Evolutionary conservation across 108 stramenopile genomes (phyloP).

Genomic region (Aurantiochytrium sp.): DNA sequence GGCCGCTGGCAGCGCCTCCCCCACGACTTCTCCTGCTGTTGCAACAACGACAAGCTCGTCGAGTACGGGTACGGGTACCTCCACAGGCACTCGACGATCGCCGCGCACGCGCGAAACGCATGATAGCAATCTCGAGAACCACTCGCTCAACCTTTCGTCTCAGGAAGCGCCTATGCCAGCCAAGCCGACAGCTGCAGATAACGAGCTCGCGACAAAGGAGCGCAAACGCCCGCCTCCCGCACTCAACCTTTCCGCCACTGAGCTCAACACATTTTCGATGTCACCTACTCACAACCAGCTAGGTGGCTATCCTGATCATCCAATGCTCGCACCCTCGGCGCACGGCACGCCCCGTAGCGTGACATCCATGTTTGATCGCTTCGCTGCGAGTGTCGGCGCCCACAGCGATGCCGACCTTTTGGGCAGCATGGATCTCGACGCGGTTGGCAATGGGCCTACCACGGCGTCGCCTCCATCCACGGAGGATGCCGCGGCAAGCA

Average conservation of each 20-base stretch:
- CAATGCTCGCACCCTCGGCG: background rate
- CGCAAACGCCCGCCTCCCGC: background rate
- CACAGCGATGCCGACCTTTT: background rate
- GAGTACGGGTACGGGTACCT: too few relatives aligned
- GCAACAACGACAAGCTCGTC: too few relatives aligned
- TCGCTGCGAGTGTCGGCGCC: background rate
- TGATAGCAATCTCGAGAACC: too few relatives aligned
- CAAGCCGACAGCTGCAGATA: too few relatives aligned
- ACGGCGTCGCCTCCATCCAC: too few relatives aligned
- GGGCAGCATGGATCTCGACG: background rate
- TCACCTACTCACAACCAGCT: background rate
- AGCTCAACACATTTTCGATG: background rate
- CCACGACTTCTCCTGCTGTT: too few relatives aligned
- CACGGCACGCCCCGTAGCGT: slow-evolving; percentile 10
- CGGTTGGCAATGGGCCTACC: too few relatives aligned
- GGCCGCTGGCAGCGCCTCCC: too few relatives aligned
- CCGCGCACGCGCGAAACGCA: too few relatives aligned
- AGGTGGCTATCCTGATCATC: background rate
- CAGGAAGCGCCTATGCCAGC: background rate
- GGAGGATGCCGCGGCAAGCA: background rate
- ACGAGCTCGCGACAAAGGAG: too few relatives aligned
- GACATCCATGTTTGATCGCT: background rate
- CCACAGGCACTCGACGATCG: too few relatives aligned
- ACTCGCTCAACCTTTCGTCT: background rate
- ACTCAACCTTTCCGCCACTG: background rate